A percentile compares a stretch with the other conserved stretches of the same genome.
Evolutionary conservation across 2,329 filamentous ascomycete genomes (phyloP).

Genomic region (Exophiala dermatitidis): DNA sequence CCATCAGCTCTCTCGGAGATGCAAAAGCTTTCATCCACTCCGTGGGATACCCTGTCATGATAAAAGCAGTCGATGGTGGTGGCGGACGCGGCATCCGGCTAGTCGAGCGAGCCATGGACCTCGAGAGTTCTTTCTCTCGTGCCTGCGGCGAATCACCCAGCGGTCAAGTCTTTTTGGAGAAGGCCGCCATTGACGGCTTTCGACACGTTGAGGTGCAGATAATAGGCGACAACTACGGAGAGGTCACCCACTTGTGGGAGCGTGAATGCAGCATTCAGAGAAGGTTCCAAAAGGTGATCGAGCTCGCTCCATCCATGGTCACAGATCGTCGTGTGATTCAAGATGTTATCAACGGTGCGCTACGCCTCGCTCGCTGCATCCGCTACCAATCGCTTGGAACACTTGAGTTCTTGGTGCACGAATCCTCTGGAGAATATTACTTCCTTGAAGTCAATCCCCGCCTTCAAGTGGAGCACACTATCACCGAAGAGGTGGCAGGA

Average conservation of each 20-base stretch:
- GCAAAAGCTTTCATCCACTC: conserved; percentile 27
- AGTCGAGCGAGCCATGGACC: conserved; percentile 60
- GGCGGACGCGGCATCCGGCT: conserved; percentile 85
- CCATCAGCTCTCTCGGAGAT: too few relatives aligned
- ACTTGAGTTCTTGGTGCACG: conserved; percentile 83
- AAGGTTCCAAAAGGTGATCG: conserved; percentile 81
- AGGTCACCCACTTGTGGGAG: conserved; percentile 75
- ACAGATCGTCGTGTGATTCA: background rate
- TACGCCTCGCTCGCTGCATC: conserved; percentile 26
- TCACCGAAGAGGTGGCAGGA: too few relatives aligned
- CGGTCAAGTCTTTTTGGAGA: conserved; percentile 70
- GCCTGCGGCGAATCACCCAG: conserved; percentile 64
- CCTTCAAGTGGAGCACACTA: conserved; percentile 46
- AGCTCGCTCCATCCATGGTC: conserved; percentile 59
- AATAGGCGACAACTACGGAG: conserved; percentile 57
- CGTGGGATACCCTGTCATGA: conserved; percentile 49
- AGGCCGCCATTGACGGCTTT: conserved; percentile 69
- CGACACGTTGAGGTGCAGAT: conserved; percentile 55
- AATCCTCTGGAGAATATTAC: conserved; percentile 69
- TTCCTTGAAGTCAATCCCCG: conserved; percentile 40
- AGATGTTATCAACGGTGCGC: background rate
- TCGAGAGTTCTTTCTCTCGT: conserved; percentile 65
- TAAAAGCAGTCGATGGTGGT: conserved; percentile 73
- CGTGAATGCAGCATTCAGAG: conserved; percentile 81
- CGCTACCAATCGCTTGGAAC: conserved; percentile 79